Evolutionary conservation across 2,329 filamentous ascomycete species (phyloP).

Genomic region (Metarhizium anisopliae): DNA sequence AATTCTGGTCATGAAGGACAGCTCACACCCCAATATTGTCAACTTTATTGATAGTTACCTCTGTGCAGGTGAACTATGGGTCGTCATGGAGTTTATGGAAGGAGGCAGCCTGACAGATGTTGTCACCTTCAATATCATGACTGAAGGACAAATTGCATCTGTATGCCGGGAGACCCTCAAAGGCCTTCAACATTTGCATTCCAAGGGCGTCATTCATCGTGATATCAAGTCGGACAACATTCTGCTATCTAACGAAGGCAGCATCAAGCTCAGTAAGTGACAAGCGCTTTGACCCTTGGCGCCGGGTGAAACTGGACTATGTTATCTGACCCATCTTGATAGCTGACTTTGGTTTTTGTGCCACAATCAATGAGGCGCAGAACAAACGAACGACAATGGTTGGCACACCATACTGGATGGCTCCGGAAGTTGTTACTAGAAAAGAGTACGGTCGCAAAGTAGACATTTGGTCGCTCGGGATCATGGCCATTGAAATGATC

Average conservation of each 20-base stretch:
- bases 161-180: slow-evolving; percentile 90
- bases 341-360: slow-evolving; percentile 98
- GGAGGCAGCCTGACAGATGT: slow-evolving; percentile 96
- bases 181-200: slow-evolving; percentile 90
- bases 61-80: slow-evolving; percentile 85
- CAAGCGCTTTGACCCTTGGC: not conserved
- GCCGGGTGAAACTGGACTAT: not conserved
- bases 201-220: slow-evolving; percentile 94
- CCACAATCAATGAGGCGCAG: slow-evolving; percentile 93
- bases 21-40: slow-evolving; percentile 96
- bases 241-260: slow-evolving; percentile 82
- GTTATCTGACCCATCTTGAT: slow-evolving; percentile 14
- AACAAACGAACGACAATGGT: slow-evolving; percentile 99
- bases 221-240: slow-evolving; percentile 99
- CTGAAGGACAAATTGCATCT: slow-evolving; percentile 90
- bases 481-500: slow-evolving; percentile 99
- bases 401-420: slow-evolving; percentile 99
- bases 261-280: slow-evolving; percentile 88
- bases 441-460: slow-evolving; percentile 99
- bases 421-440: slow-evolving; percentile 90
- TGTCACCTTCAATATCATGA: slow-evolving; percentile 99
- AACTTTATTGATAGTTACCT: slow-evolving; percentile 98
- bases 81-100: slow-evolving; percentile 99
- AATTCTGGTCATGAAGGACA: slow-evolving; percentile 98
- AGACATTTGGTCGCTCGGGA: slow-evolving; percentile 96